Evolutionary conservation across 192 early-diverging fungal species (phyloP).

Genomic region (Backusella liffmaniae): DNA sequence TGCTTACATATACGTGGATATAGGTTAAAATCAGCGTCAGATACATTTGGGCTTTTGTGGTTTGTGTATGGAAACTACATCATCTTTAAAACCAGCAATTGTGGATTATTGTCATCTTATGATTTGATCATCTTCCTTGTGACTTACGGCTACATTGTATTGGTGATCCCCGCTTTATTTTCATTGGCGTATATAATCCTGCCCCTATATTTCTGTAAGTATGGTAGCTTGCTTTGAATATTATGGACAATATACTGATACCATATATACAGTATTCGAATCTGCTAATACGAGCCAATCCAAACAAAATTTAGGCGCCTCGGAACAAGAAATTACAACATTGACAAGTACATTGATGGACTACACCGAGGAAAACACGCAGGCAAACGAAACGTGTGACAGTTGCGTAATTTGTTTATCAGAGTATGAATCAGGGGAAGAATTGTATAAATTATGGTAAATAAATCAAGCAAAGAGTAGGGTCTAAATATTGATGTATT

Average conservation of each 20-base stretch:
- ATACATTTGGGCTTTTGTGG: conserved; percentile 56
- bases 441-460: conserved; percentile 65
- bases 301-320: conserved; percentile 58
- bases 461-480: not conserved
- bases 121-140: conserved; percentile 66
- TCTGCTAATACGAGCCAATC: conserved; percentile 38
- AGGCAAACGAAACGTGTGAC: not conserved
- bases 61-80: conserved; percentile 73
- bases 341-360: conserved; percentile 65
- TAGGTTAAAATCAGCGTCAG: conserved; percentile 51
- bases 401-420: conserved; percentile 75
- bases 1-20: not conserved
- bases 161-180: conserved; percentile 50
- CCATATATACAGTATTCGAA: not conserved
- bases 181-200: not conserved
- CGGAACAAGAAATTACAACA: conserved; percentile 45
- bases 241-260: conserved; percentile 32
- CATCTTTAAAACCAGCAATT: conserved; percentile 49
- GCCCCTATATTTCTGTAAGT: not conserved
- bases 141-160: conserved; percentile 62
- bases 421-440: conserved; percentile 74
- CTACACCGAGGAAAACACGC: conserved; percentile 36
- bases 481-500: not conserved
- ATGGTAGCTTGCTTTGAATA: not conserved
- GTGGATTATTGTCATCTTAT: conserved; percentile 46